These are phyloP conservation scores for Firmiana major DNA, from an alignment of 345 rosid species.

Conservation along the genomic window DNA sequence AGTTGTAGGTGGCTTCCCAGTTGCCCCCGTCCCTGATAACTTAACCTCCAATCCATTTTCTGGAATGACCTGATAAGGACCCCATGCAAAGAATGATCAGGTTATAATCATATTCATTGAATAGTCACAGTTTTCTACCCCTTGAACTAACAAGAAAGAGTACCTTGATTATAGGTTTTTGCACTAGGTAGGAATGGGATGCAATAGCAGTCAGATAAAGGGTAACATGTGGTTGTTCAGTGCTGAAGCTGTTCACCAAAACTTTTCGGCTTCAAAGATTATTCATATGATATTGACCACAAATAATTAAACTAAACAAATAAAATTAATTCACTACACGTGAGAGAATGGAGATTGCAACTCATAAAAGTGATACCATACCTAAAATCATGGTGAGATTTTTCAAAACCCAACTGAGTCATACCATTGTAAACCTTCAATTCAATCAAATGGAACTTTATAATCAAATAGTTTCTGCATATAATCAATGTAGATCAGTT, in stretches of 20 bases:
- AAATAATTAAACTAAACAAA: background rate
- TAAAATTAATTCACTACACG: constrained; percentile 5
- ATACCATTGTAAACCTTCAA: constrained; percentile 82
- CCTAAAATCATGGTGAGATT: constrained; percentile 58
- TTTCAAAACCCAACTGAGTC: constrained; percentile 84
- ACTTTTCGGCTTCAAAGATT: background rate
- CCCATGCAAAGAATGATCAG: constrained; percentile 7
- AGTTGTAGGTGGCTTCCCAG: constrained; percentile 74
- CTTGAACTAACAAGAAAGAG: constrained; percentile 1
- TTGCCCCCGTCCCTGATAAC: constrained; percentile 62
- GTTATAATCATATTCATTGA: constrained; percentile 7
- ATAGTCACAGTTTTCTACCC: background rate
- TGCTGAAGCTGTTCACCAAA: constrained; percentile 51
- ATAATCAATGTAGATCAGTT: background rate
- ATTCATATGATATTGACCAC: background rate
- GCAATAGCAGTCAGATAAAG: constrained; percentile 91
- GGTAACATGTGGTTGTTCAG: constrained; percentile 70
- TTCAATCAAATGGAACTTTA: constrained; percentile 2
- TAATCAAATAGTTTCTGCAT: background rate
- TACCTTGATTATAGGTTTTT: constrained; percentile 66
- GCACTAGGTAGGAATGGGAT: constrained; percentile 61
- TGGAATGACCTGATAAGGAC: constrained; percentile 54
- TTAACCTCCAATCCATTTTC: constrained; percentile 63
- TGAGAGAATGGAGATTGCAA: constrained; percentile 1
- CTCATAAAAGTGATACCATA: constrained; percentile 19